Conservation (phyloP, 164 flowering plant species). For the Chimonanthus salicifolius region DNA sequence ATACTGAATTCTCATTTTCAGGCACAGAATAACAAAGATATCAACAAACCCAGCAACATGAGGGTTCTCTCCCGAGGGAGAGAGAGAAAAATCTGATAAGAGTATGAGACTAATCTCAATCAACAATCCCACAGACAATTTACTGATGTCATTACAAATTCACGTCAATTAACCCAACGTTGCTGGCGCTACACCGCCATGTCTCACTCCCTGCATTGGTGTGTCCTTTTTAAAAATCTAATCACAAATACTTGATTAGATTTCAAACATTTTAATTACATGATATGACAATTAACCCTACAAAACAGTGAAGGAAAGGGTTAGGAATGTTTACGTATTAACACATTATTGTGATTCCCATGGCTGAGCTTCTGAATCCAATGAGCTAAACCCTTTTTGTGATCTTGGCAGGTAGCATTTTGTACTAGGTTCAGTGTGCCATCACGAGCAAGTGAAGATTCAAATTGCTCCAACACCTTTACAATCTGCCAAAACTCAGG, state of each 20-base stretch:
- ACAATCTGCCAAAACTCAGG: constrained; percentile 77
- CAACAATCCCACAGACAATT: neutral
- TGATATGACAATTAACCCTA: neutral
- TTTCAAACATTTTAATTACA: constrained; percentile 4
- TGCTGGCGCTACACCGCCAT: neutral
- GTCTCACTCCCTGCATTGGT: neutral
- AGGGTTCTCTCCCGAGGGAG: neutral
- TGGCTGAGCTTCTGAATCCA: constrained; percentile 75
- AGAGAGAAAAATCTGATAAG: too few relatives aligned
- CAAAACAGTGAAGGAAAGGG: neutral
- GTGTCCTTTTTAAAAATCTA: neutral
- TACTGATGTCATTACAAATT: neutral
- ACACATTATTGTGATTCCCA: constrained; percentile 20
- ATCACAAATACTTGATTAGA: constrained; percentile 2
- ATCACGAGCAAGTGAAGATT: constrained; percentile 51
- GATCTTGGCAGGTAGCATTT: constrained; percentile 44
- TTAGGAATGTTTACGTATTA: constrained; percentile 23
- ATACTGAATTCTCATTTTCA: neutral
- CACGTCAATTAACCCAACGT: neutral
- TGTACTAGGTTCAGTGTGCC: constrained; percentile 53
- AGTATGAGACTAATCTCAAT: too few relatives aligned
- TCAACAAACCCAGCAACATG: neutral
- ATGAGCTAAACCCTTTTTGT: constrained; percentile 61
- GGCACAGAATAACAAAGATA: neutral
- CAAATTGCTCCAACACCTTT: constrained; percentile 69